Conservation (phyloP, 2,329 filamentous ascomycete species). For the Rhinocladiella mackenziei region DNA sequence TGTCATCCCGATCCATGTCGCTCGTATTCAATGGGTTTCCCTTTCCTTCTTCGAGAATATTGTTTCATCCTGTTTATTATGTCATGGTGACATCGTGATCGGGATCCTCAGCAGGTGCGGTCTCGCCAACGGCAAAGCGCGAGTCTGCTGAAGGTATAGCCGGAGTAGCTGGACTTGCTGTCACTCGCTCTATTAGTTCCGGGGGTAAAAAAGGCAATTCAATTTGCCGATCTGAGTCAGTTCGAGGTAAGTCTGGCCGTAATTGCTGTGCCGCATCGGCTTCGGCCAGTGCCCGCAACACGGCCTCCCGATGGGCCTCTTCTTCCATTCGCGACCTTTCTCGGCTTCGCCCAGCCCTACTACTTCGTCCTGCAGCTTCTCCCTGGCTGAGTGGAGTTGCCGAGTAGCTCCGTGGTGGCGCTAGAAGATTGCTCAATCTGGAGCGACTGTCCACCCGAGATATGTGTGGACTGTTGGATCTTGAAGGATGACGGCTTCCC, state of each 20-base stretch:
- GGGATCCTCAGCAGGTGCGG: conserved; percentile 2
- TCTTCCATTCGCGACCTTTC: conserved; percentile 18
- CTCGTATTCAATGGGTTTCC: conserved; percentile 1
- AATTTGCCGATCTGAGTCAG: conserved; percentile 11
- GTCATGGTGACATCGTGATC: conserved; percentile 28
- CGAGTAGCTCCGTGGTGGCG: conserved; percentile 14
- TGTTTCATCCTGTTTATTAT: conserved; percentile 16
- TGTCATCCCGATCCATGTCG: not conserved
- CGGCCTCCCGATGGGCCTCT: conserved; percentile 24
- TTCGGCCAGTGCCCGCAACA: conserved; percentile 22
- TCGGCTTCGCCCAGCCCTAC: conserved; percentile 17
- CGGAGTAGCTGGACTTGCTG: conserved; percentile 14
- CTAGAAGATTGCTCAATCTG: conserved; percentile 24
- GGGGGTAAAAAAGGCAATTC: conserved; percentile 22
- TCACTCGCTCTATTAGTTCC: conserved; percentile 23
- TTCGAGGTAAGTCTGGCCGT: conserved; percentile 13
- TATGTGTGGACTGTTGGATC: conserved; percentile 28
- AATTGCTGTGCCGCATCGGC: conserved; percentile 25
- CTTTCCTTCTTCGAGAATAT: conserved; percentile 4
- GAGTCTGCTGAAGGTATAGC: conserved; percentile 8
- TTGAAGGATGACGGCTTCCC: conserved; percentile 26
- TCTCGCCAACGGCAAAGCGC: not conserved
- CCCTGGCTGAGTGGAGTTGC: conserved; percentile 21
- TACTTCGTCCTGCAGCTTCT: conserved; percentile 15
- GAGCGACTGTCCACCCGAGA: conserved; percentile 27